These are phyloP conservation scores for Candida coleopterorum DNA, from an alignment of 805 yeast genomes.

Conservation along the genomic window DNA sequence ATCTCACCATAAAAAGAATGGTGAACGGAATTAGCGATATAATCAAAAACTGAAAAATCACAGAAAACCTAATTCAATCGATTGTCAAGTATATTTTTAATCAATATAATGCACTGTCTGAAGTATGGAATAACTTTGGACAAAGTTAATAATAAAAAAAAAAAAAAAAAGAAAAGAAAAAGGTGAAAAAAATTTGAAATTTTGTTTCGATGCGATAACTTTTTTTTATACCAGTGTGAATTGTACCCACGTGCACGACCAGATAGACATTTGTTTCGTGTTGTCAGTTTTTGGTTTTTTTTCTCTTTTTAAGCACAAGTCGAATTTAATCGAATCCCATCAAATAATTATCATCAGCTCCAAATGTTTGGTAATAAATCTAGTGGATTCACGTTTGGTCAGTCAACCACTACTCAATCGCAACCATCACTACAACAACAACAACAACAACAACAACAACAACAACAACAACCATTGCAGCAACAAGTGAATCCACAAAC, in stretches of 20 bases:
- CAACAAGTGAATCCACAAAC: slow-evolving; percentile 5
- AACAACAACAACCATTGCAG: slow-evolving; percentile 5
- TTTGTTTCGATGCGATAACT: no score
- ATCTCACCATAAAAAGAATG: not conserved
- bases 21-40: not conserved
- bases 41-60: slow-evolving; percentile 7
- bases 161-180: no score
- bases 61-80: slow-evolving; percentile 1
- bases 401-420: not conserved
- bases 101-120: slow-evolving; percentile 55
- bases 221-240: no score
- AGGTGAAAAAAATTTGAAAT: slow-evolving; percentile 3
- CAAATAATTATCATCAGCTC: no score
- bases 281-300: not conserved
- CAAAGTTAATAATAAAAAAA: slow-evolving; percentile 42
- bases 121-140: slow-evolving; percentile 64
- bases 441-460: slow-evolving; percentile 4
- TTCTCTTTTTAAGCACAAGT: not conserved
- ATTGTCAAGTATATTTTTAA: slow-evolving; percentile 2
- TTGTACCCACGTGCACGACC: not conserved
- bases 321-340: not conserved
- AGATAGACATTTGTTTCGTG: no score
- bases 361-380: slow-evolving; percentile 9
- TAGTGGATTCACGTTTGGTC: slow-evolving; percentile 3
- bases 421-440: slow-evolving; percentile 6